Evolutionary conservation across 768 basidiomycete genomes (phyloP).

Genomic region (Cystoderma amianthinum): DNA sequence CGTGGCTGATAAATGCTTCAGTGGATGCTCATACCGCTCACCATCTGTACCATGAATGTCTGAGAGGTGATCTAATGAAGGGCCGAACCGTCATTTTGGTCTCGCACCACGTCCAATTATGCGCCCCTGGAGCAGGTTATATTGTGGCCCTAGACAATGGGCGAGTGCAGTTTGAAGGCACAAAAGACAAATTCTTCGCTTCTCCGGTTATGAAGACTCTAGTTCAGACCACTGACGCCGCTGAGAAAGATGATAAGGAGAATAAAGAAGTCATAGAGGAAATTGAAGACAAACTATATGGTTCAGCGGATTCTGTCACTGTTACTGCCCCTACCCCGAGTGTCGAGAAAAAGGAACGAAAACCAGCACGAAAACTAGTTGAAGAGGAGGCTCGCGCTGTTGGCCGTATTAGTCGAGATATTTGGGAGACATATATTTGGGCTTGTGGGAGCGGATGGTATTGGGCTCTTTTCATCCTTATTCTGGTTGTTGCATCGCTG

Average conservation of each 20-base stretch:
- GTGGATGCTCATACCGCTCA: slow-evolving; percentile 87
- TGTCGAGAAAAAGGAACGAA: slow-evolving; percentile 23
- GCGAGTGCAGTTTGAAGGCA: slow-evolving; percentile 59
- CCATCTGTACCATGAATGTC: slow-evolving; percentile 68
- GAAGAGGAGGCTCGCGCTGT: slow-evolving; percentile 81
- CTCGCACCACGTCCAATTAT: slow-evolving; percentile 84
- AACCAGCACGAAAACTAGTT: slow-evolving; percentile 54
- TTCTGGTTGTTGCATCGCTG: slow-evolving; percentile 49
- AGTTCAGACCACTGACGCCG: slow-evolving; percentile 42
- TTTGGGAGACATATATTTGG: slow-evolving; percentile 45
- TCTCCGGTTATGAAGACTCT: slow-evolving; percentile 57
- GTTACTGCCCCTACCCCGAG: slow-evolving; percentile 25
- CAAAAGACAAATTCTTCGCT: slow-evolving; percentile 46
- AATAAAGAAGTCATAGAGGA: slow-evolving; percentile 41
- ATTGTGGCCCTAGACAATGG: slow-evolving; percentile 77
- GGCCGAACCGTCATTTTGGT: slow-evolving; percentile 80
- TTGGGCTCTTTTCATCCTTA: slow-evolving; percentile 50
- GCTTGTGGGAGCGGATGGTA: slow-evolving; percentile 40
- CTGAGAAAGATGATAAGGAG: slow-evolving; percentile 17
- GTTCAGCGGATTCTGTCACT: slow-evolving; percentile 25
- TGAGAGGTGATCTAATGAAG: slow-evolving; percentile 68
- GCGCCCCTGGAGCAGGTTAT: slow-evolving; percentile 65
- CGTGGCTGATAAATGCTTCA: slow-evolving; percentile 6
- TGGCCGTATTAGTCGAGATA: slow-evolving; percentile 57
- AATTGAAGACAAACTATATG: slow-evolving; percentile 19